Evolutionary conservation across 352 stramenopile genomes (phyloP).

Genomic region (Phytophthora fragariae): DNA sequence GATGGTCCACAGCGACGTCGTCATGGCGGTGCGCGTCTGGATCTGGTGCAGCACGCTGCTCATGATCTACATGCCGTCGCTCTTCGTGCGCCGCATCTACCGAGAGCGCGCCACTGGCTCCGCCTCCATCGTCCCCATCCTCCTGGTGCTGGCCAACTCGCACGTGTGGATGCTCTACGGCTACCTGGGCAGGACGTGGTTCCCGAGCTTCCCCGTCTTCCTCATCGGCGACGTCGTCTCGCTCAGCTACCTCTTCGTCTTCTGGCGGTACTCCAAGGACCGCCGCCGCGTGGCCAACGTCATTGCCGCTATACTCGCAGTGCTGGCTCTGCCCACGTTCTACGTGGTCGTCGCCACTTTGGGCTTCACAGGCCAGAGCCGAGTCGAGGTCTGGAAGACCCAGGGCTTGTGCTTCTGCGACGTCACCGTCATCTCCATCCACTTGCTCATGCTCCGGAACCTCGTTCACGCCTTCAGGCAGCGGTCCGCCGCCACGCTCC

Average conservation of each 20-base stretch:
- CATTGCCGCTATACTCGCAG: constrained; percentile 27
- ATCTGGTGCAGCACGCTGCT: constrained; percentile 40
- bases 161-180: constrained; percentile 48
- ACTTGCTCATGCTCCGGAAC: constrained; percentile 52
- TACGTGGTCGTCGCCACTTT: constrained; percentile 38
- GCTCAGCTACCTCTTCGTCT: constrained; percentile 38
- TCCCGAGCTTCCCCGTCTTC: constrained; percentile 50
- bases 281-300: constrained; percentile 22
- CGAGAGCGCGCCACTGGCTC: constrained; percentile 27
- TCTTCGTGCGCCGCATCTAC: constrained; percentile 38
- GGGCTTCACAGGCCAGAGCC: constrained; percentile 39
- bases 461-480: constrained; percentile 45
- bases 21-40: constrained; percentile 37
- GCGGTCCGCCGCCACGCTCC: constrained; percentile 46
- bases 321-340: constrained; percentile 31
- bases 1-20: constrained; percentile 23
- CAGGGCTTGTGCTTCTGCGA: constrained; percentile 48
- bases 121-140: constrained; percentile 36
- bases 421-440: constrained; percentile 43
- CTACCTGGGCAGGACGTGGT: constrained; percentile 41
- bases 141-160: constrained; percentile 35
- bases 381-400: constrained; percentile 32
- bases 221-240: constrained; percentile 44
- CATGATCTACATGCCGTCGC: constrained; percentile 43
- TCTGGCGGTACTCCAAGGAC: constrained; percentile 36